A percentile compares a stretch with the other conserved stretches of the same genome.
These are phyloP conservation scores for Jimgerdemannia lactiflua DNA, from an alignment of 192 early-diverging fungal species.

Conservation along the genomic window DNA sequence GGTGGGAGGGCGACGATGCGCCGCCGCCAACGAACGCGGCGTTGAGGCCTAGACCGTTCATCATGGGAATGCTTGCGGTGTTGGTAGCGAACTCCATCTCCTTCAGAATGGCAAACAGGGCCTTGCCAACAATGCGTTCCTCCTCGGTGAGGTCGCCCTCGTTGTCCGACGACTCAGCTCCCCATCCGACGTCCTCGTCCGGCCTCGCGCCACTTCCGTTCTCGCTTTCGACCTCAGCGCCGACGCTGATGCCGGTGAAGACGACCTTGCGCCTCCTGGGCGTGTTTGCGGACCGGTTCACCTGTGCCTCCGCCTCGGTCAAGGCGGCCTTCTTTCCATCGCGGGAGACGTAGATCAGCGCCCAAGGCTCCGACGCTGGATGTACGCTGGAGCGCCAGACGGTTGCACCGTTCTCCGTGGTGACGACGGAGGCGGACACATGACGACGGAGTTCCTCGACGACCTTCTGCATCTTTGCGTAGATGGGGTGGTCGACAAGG, in stretches of 20 bases:
- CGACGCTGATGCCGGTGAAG: not conserved
- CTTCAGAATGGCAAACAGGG: constrained; percentile 32
- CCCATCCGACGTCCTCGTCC: not conserved
- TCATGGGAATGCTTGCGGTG: not conserved
- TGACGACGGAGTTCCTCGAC: constrained; percentile 3
- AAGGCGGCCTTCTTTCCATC: constrained; percentile 4
- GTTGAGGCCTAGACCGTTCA: not conserved
- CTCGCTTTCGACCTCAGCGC: not conserved
- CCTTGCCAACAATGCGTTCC: constrained; percentile 23
- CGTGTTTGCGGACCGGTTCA: constrained; percentile 19
- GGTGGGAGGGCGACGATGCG: not conserved
- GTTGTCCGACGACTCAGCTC: constrained; percentile 5
- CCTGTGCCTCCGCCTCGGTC: not conserved
- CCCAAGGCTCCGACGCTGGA: constrained; percentile 7
- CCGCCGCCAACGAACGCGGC: not conserved
- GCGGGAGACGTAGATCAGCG: constrained; percentile 6
- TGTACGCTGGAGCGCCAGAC: not conserved
- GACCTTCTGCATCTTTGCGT: constrained; percentile 5
- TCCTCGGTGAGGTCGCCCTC: constrained; percentile 33
- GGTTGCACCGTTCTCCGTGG: not conserved
- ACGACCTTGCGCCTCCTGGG: constrained; percentile 27
- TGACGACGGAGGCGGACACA: not conserved
- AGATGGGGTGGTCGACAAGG: not conserved
- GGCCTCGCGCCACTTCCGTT: constrained; percentile 10
- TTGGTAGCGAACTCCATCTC: constrained; percentile 26